Base-by-base conservation (phyloP, 345 rosid genomes). In the Mercurialis annua region DNA sequence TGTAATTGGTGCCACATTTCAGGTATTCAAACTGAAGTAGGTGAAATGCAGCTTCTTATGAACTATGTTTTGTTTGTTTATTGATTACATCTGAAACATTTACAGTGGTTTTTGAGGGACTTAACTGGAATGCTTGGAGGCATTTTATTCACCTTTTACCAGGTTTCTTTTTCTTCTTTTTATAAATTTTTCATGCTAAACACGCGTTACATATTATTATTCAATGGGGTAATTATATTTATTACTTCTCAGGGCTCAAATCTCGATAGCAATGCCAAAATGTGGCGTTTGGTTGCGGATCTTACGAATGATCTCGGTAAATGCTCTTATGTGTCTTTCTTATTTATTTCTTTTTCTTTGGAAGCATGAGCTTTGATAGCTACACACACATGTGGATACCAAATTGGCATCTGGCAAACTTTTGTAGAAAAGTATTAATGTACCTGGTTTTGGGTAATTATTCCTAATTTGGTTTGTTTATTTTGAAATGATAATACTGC, bases 81-180 rank as follows among this genome's bases (percentile, higher is more conserved):
- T 16, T 46, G 12, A 12, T 15, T 46, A 5, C 16, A 6, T 16
- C 60, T 33, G 57, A 55, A 62, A 59, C 51, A 62, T 16, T 70
- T 80, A 69, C 81, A 90, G 98, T 92, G 98, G 98, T 92, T 92
- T 80, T 73, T 92, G 79, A 88, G 97, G 71, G 98, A 92, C 65
- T 81, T 92, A 38, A 90, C 96, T n/a, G 97, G 98, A 78, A 92
- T 92, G 98, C 82, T 92, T 34, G 98, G 97, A 62, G 93, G 98
- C 66, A 83, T 92, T 62, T 74, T 92, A 53, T 92, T 92, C 82
- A 92, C 98, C n/a, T 86, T 88, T 76, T 88, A 90, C 77, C 95
- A 90, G 92, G 98, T 92, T 21, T 49, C 49, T 26, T 24, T 31
- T 47, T 66, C 21, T 36, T 36, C 9, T 36, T 36, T 36, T 36